Base-by-base conservation (phyloP, 108 stramenopile genomes). In the Skeletonema grethae region DNA sequence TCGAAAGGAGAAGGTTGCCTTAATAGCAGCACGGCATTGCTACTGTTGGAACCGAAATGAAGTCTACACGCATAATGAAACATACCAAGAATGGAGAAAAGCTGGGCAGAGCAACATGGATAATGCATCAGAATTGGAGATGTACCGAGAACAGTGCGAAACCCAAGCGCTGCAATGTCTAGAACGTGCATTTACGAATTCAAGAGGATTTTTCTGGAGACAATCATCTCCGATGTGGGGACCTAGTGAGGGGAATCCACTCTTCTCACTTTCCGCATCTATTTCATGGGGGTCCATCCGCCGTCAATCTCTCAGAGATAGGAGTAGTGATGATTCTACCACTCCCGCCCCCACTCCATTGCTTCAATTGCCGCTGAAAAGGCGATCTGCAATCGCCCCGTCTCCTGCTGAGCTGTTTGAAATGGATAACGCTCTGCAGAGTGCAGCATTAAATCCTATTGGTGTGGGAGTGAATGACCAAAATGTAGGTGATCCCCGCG, bases 361-460 rank as follows among this genome's bases (percentile, higher is more conserved):
- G 8, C 61, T 92, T 57, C 67, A 82, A 16, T 80, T 95, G 20
- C 93, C 93, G 1, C 50, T 89, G 13, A 82, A 83, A 69, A 88
- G 86, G 61, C 83, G 90, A 61, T 95, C 90, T 9, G 63, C 72
- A 31, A 73, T 85, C 50, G 63, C 63, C 13, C 65, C 89, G 30
- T 79, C 69, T 28, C 38, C 63, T 15, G 36, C 48, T 20, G 90
- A 95, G 72, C 73, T 85, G 57, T 58, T 79, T 30, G 93, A 95
- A 48, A 82, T 91, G 88, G 90, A 95, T 80, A 67, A 84, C 57
- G 69, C 86, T 15, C 66, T 92, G 15, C 88, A 90, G 68, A 63
- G 67, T 57, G 82, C 85, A 10, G 75, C 89, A 46, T 71, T 95
- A 20, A 83, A 95, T 84, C 90, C 90, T n/a, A 57, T 80, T 57